Base-by-base conservation (phyloP, 2,329 filamentous ascomycete species). In the Exophiala spinifera region DNA sequence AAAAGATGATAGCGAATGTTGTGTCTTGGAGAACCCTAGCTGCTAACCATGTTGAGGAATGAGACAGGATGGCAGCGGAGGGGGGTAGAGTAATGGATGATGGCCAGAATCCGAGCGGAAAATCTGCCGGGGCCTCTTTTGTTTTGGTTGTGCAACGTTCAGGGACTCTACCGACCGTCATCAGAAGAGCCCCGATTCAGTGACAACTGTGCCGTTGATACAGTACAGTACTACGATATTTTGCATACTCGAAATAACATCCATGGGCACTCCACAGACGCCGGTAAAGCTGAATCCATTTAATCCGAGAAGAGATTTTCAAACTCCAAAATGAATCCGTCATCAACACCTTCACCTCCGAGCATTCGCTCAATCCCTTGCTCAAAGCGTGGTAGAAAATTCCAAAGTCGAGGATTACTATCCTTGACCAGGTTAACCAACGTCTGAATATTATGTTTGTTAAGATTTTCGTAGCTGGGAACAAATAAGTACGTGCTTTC, bases 291-390 rank as follows among this genome's bases (percentile, higher is more conserved):
- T 42, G n/a, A 42, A 42, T 42, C 39, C 17, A 42, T 42, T 42
- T 42, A 42, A 42, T 15, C 17, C 17, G 17, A 42, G 39, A 42
- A 42, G 39, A 17, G 39, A 15, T 15, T 42, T 42, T 42, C 39
- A 15, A 42, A 42, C 39, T 42, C 39, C 39, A 19, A 4, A 17
- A 42, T 21, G n/a, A 42, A 42, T 42, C 39, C 39, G 39, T 42
- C 39, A 21, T 42, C 39, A 42, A 42, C 39, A 42, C 39, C 39
- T 42, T 42, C 17, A 42, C n/a, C 39, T 19, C 7, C 39, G 39
- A 42, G 39, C 39, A 42, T 42, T 42, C 39, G 39, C 39, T 42
- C 17, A 42, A 42, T 42, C 39, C 39, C 39, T 42, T 17, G 39
- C 39, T 17, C 39, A 42, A 10, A 42, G 10, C 39, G 39, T 42